Evolutionary conservation across 768 basidiomycete genomes (phyloP), one percentile per base, ranked within the genome.

Genomic region (Sporobolomyces roseus): DNA sequence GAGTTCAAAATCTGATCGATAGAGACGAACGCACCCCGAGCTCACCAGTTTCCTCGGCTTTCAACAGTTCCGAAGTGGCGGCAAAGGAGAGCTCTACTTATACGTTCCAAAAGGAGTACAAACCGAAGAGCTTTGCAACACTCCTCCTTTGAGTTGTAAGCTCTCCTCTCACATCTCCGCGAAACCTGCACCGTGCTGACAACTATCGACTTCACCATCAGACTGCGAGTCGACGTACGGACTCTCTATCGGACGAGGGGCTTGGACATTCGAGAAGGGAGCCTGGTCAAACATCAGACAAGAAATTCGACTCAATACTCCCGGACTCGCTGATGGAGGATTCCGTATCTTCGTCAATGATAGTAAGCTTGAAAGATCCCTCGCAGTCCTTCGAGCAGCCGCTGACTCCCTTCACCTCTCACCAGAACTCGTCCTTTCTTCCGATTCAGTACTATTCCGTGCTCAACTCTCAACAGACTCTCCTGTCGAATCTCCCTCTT

Each of bases 231-330:
- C 70, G 2, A 45, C 43, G 13, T 73, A 73, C 58, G 75, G 74
- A 32, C 51, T 48, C 30, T 85, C 85, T 48, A 81, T 90, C 74
- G 87, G 85, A 16, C 85, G 88, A 63, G 88, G 88, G 17, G 68
- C 85, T 2, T 89, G 86, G 83, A 75, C 70, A 5, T 90, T 87
- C 79, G 75, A 81, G 41, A 79, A 84, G 2, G 88, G 88, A 46
- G 76, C 76, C 61, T 88, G 89, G 85, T 86, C 83, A 17, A 84
- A 84, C 21, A 82, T 90, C 72, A 79, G 82, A 32, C 83, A 89
- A 79, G 84, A 88, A 66, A 83, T 91, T 58, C 81, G 82, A 76
- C 83, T 91, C 73, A 92, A 92, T 78, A 85, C 87, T 66, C 82
- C 81, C 48, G 87, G 86, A 21, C 73, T 84, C 77, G 81, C 83